Percentiles rank a stretch among this genome's conserved stretches.
Conservation (phyloP, 345 rosid genomes). For the Toxicodendron radicans region DNA sequence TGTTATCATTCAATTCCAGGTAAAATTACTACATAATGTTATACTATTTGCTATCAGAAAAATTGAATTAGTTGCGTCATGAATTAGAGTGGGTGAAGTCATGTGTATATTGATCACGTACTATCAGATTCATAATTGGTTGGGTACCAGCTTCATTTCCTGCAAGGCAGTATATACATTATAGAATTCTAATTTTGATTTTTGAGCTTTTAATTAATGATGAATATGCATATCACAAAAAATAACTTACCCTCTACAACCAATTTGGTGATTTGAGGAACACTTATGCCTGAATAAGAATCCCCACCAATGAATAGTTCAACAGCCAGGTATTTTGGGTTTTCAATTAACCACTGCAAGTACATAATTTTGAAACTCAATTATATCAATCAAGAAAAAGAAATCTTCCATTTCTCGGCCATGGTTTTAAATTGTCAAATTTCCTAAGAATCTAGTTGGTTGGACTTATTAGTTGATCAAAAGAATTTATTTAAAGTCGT, state of each 20-base stretch:
- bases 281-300: slow-evolving; percentile 36
- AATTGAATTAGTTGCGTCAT: no score
- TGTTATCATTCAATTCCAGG: neutral
- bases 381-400: neutral
- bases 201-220: no score
- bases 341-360: slow-evolving; percentile 38
- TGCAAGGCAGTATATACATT: slow-evolving; percentile 3
- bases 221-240: no score
- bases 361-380: neutral
- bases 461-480: no score
- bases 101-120: neutral
- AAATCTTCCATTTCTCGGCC: no score
- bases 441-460: no score
- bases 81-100: neutral
- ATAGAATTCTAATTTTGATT: no score
- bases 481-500: no score
- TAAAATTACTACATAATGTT: neutral
- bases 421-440: no score
- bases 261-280: slow-evolving; percentile 22
- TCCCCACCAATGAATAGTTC: slow-evolving; percentile 37
- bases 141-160: slow-evolving; percentile 18
- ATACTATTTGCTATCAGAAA: neutral
- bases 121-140: slow-evolving; percentile 32
- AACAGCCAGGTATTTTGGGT: slow-evolving; percentile 22
- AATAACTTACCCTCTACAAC: slow-evolving; percentile 21